Evolutionary conservation across 2,329 filamentous ascomycete species (phyloP), one percentile per base, ranked within the genome.

Genomic region (Thielaviopsis euricoi): DNA sequence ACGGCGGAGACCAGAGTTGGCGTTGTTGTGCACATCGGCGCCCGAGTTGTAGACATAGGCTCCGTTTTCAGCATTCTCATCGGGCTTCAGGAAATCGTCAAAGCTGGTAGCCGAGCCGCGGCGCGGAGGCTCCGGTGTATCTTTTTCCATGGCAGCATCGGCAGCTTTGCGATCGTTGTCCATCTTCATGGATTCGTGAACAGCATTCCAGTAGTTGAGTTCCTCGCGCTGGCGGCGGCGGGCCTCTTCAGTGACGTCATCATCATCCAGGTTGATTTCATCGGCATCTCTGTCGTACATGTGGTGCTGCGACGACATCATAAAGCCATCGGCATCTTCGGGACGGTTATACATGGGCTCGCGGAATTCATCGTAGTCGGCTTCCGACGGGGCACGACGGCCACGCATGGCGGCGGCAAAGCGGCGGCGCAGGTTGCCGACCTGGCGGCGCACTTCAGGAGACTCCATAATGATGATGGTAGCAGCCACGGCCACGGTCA

Each of bases 321-420:
- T 65, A 65, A 84, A 84, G 9, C 80, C 81, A 57, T 83, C 76
- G 59, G 81, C 81, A 67, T 85, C 81, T 66, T 85, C 81, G 55
- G 81, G 81, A 13, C 81, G 72, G 66, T 85, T 85, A 68, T 83
- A 83, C 26, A 78, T 69, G 58, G 81, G 81, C 62, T 79, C 71
- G 29, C 71, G 69, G 49, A 69, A 66, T 58, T 58, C 57, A 25
- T 59, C 53, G 50, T 68, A 64, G 59, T 73, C 69, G 3, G 77
- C 74, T 58, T 84, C 79, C 78, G 26, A 83, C 71, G 10, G 76
- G 73, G 64, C 77, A 22, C 51, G 55, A 21, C 58, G 58, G 25
- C 58, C 55, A 10, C 40, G 48, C 15, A 84, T 68, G 53, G 80
- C 79, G 48, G 82, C 66, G 62, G 80, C 79, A 64, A 85, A 79